These are phyloP conservation scores for Phylloboletellus chloephorus DNA, from an alignment of 1,284 basidiomycete genomes.

Conservation along the genomic window DNA sequence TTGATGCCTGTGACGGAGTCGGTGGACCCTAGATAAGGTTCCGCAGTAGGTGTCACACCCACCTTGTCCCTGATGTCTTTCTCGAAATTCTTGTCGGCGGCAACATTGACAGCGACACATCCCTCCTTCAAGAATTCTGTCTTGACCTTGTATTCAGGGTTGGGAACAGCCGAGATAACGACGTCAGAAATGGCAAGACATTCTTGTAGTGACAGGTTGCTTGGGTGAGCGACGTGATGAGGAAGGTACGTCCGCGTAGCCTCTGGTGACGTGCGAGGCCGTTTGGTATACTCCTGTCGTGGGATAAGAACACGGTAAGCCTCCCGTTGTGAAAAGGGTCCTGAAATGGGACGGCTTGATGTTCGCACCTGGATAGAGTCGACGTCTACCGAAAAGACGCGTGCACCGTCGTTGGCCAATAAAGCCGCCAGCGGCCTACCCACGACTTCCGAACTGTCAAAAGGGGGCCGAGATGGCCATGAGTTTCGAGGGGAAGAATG, in stretches of 20 bases:
- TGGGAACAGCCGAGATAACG: constrained; percentile 88
- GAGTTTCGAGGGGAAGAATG: not conserved
- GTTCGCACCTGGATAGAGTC: constrained; percentile 77
- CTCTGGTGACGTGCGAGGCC: constrained; percentile 49
- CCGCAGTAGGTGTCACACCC: constrained; percentile 15
- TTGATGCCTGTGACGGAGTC: constrained; percentile 58
- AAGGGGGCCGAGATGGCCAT: constrained; percentile 1
- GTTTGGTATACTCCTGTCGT: constrained; percentile 79
- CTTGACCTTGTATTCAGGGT: constrained; percentile 82
- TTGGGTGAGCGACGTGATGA: constrained; percentile 76
- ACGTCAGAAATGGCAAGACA: constrained; percentile 82
- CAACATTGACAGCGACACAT: constrained; percentile 89
- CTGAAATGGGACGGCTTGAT: not conserved
- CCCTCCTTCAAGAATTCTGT: constrained; percentile 90
- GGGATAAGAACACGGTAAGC: constrained; percentile 3
- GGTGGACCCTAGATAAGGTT: too few relatives aligned
- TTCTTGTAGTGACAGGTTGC: constrained; percentile 63
- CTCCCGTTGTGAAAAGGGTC: not conserved
- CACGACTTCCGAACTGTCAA: constrained; percentile 85
- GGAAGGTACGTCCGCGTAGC: constrained; percentile 62
- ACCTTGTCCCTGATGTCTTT: constrained; percentile 89
- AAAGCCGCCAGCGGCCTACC: constrained; percentile 92
- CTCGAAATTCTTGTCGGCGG: constrained; percentile 96
- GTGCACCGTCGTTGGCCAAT: constrained; percentile 91
- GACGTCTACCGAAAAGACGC: constrained; percentile 92